A percentile compares a stretch with the other conserved stretches of the same genome.
Conservation (phyloP, 768 basidiomycete genomes). For the Hydnum rufescens region DNA sequence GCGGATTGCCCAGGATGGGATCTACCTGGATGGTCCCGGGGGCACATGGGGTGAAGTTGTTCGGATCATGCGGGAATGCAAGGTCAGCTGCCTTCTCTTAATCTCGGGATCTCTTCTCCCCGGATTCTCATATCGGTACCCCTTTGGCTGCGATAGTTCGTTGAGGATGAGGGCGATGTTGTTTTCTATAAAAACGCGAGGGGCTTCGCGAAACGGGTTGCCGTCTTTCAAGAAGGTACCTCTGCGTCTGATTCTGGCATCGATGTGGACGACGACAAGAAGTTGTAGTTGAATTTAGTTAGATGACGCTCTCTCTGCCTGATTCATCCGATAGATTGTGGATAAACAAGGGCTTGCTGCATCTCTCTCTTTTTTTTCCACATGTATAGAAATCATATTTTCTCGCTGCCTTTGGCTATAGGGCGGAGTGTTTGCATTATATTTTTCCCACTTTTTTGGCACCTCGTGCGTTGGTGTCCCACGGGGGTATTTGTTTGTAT, state of each 20-base stretch:
- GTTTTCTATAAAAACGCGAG: conserved; percentile 78
- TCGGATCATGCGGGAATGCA: conserved; percentile 62
- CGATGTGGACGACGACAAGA: conserved; percentile 17
- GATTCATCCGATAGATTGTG: no score
- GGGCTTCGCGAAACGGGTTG: conserved; percentile 54
- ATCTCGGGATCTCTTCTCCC: not conserved
- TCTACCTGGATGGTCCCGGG: conserved; percentile 49
- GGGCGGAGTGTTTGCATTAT: no score
- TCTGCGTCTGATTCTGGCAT: conserved; percentile 45
- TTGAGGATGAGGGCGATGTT: conserved; percentile 85
- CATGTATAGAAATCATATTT: no score
- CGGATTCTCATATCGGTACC: not conserved
- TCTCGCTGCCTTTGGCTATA: no score
- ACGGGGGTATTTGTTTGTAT: no score
- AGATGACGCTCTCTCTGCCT: no score
- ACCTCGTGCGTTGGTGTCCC: no score
- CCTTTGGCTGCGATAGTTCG: conserved; percentile 31
- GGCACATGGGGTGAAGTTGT: conserved; percentile 66
- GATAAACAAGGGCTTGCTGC: no score
- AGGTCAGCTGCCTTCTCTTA: conserved; percentile 30
- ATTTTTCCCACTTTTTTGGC: no score
- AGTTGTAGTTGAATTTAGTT: no score
- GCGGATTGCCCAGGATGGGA: conserved; percentile 40
- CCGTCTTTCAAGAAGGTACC: conserved; percentile 35
- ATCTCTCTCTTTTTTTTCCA: no score